These are phyloP conservation scores for Petasospora fabianii DNA, from an alignment of 1,139 yeast genomes.

Conservation along the genomic window DNA sequence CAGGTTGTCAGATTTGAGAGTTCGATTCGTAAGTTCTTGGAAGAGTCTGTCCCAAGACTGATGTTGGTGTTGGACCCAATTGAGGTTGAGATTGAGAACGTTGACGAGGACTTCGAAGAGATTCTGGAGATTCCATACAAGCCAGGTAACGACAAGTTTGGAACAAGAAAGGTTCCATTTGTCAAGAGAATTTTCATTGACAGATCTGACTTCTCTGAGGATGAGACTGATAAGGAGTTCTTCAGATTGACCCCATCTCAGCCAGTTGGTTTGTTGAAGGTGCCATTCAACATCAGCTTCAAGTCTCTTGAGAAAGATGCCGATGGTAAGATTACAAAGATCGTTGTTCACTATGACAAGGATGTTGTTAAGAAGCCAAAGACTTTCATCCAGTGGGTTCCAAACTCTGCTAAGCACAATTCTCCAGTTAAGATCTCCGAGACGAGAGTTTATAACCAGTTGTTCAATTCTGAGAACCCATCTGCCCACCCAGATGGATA, in stretches of 20 bases:
- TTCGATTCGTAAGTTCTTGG: constrained; percentile 82
- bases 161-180: constrained; percentile 74
- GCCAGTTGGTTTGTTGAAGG: constrained; percentile 93
- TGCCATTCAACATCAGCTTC: constrained; percentile 79
- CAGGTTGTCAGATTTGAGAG: constrained; percentile 87
- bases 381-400: constrained; percentile 97
- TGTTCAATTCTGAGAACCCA: constrained; percentile 92
- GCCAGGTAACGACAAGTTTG: constrained; percentile 72
- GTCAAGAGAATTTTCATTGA: constrained; percentile 79
- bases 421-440: constrained; percentile 67
- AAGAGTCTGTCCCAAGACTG: constrained; percentile 88
- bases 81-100: constrained; percentile 76
- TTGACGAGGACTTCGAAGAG: constrained; percentile 71
- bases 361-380: constrained; percentile 56
- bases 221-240: constrained; percentile 53
- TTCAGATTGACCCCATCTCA: constrained; percentile 89
- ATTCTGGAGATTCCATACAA: constrained; percentile 79
- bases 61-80: constrained; percentile 92
- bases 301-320: constrained; percentile 61
- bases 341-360: constrained; percentile 79
- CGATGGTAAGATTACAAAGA: constrained; percentile 59
- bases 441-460: constrained; percentile 81
- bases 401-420: constrained; percentile 54
- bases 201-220: constrained; percentile 79
- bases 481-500: constrained; percentile 83